Conservation (phyloP, 2,329 filamentous ascomycete species). For the Cyanodermella asteris region DNA sequence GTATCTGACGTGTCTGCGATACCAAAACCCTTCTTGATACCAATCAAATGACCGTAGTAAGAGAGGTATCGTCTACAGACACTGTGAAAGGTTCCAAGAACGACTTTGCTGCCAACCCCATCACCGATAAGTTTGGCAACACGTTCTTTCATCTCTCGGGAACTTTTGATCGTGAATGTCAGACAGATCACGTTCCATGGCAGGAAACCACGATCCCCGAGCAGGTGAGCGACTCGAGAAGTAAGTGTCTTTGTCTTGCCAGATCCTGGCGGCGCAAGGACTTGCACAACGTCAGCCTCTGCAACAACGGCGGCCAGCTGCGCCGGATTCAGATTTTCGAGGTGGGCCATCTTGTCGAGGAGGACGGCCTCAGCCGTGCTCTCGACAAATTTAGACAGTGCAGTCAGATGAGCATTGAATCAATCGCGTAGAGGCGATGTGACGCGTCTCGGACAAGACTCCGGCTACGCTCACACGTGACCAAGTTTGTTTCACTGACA, state of each 20-base stretch:
- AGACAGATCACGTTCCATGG: slow-evolving; percentile 85
- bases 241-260: slow-evolving; percentile 94
- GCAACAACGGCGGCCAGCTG: slow-evolving; percentile 44
- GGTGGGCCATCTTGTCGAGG: no score
- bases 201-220: slow-evolving; percentile 46
- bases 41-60: slow-evolving; percentile 66
- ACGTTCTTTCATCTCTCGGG: slow-evolving; percentile 77
- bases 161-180: slow-evolving; percentile 92
- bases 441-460: no score
- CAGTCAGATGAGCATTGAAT: no score
- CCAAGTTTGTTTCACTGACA: no score
- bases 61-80: slow-evolving; percentile 70
- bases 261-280: slow-evolving; percentile 42
- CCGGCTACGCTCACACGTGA: no score
- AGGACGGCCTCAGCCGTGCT: no score
- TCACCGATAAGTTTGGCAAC: slow-evolving; percentile 64
- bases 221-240: slow-evolving; percentile 72
- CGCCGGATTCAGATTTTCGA: slow-evolving; percentile 40
- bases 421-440: no score
- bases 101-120: slow-evolving; percentile 49
- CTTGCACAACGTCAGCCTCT: slow-evolving; percentile 34
- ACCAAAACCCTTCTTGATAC: slow-evolving; percentile 60
- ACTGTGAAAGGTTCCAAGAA: slow-evolving; percentile 88
- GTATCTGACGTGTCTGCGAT: slow-evolving; percentile 77
- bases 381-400: no score